Evolutionary conservation across 768 basidiomycete species (phyloP).

Genomic region (Pisolithus microcarpus): DNA sequence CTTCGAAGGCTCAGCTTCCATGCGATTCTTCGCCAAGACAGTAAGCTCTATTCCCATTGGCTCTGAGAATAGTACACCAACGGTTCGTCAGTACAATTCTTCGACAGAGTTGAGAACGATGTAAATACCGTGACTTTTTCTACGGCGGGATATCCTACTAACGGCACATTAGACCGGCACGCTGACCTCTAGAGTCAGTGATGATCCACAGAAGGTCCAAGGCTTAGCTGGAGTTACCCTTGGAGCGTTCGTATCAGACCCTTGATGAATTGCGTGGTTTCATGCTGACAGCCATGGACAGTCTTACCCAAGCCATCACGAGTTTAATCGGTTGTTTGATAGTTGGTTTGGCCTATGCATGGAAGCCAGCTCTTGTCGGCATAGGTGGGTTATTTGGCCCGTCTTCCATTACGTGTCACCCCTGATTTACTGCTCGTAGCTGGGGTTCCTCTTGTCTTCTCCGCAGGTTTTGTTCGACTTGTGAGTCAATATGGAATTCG

Average conservation of each 20-base stretch:
- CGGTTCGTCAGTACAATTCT: slow-evolving; percentile 59
- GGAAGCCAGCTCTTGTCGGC: slow-evolving; percentile 78
- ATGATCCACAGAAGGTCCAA: slow-evolving; percentile 84
- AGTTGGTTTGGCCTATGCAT: slow-evolving; percentile 72
- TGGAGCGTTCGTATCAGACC: slow-evolving; percentile 48
- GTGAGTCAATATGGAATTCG: slow-evolving; percentile 30
- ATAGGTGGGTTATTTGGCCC: slow-evolving; percentile 43
- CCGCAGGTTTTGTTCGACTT: slow-evolving; percentile 77
- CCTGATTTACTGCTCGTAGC: slow-evolving; percentile 33
- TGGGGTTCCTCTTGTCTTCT: slow-evolving; percentile 60
- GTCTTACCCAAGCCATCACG: slow-evolving; percentile 71
- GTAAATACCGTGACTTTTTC: slow-evolving; percentile 30
- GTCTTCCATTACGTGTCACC: neutral
- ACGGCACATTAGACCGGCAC: slow-evolving; percentile 54
- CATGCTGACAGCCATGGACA: slow-evolving; percentile 37
- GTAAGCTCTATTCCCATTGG: slow-evolving; percentile 30
- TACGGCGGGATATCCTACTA: neutral
- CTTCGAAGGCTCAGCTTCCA: slow-evolving; percentile 68
- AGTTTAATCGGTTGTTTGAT: slow-evolving; percentile 66
- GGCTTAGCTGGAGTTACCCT: slow-evolving; percentile 85
- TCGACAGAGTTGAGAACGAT: slow-evolving; percentile 80
- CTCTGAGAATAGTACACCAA: neutral
- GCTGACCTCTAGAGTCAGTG: slow-evolving; percentile 71
- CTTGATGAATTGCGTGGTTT: no score
- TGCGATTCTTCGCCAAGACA: slow-evolving; percentile 83